phyloP scores from a whole-genome alignment of 495 filamentous ascomycete species.

The Xylaria nigripes region DNA sequence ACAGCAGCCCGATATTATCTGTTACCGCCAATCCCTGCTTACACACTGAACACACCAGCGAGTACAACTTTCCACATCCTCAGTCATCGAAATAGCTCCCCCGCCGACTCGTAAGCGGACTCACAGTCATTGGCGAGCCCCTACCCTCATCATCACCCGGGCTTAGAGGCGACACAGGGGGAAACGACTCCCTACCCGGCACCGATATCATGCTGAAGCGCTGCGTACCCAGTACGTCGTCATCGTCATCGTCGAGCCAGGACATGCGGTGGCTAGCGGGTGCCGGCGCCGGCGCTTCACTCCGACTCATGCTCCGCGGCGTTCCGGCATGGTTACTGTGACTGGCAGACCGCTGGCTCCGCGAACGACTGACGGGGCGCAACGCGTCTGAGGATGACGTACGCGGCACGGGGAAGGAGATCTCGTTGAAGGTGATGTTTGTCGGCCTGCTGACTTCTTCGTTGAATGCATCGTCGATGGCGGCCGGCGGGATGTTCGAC shows the following conservation, averaged over 20 bases:
- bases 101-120: slow-evolving; percentile 8
- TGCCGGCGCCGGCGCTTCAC: slow-evolving; percentile 12
- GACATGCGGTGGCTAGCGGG: slow-evolving; percentile 11
- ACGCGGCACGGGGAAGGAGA: not conserved
- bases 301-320: too few relatives aligned
- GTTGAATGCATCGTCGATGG: slow-evolving; percentile 15
- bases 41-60: too few relatives aligned
- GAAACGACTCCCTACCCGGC: not conserved
- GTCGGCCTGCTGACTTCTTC: not conserved
- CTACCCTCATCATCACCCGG: not conserved
- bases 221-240: not conserved
- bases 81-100: not conserved
- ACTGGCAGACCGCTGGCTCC: not conserved
- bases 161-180: slow-evolving; percentile 12
- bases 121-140: slow-evolving; percentile 9
- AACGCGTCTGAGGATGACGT: not conserved
- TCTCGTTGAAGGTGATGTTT: not conserved
- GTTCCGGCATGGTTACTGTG: not conserved
- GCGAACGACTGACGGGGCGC: too few relatives aligned
- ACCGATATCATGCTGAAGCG: slow-evolving; percentile 5
- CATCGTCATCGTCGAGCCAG: slow-evolving; percentile 7
- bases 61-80: too few relatives aligned
- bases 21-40: too few relatives aligned
- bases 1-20: too few relatives aligned
- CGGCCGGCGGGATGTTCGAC: slow-evolving; percentile 13